Evolutionary conservation across 495 filamentous ascomycete genomes (phyloP).

Genomic region (Hypoxylon fragiforme): DNA sequence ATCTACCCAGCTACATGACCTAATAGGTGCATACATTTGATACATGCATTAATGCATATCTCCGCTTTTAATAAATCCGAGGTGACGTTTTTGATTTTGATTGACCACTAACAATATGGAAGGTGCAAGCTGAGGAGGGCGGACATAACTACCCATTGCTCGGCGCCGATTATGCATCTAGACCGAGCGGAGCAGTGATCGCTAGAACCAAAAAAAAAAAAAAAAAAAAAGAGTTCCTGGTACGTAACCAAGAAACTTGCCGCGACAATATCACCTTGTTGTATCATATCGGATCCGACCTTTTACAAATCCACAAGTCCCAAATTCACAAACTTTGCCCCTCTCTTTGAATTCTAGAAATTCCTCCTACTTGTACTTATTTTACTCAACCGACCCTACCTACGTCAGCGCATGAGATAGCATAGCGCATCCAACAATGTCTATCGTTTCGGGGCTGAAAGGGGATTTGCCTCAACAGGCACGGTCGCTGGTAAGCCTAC

Average conservation of each 20-base stretch:
- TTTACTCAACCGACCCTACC: no score
- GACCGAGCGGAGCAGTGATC: constrained; percentile 28
- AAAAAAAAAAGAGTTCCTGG: no score
- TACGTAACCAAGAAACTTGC: constrained; percentile 12
- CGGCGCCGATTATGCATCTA: constrained; percentile 34
- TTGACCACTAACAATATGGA: no score
- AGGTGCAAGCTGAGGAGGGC: no score
- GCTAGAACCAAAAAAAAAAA: constrained; percentile 17
- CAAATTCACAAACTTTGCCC: not conserved
- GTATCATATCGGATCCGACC: not conserved
- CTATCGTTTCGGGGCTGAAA: constrained; percentile 52
- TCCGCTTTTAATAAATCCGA: constrained; percentile 9
- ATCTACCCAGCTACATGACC: no score
- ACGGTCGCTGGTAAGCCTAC: constrained; percentile 65
- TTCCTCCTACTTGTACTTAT: no score
- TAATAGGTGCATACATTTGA: no score
- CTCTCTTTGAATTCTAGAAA: no score
- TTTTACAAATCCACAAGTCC: not conserved
- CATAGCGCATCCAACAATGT: constrained; percentile 42
- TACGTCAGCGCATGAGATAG: no score
- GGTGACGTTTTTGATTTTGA: constrained; percentile 6
- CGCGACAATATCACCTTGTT: constrained; percentile 16
- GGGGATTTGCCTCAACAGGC: constrained; percentile 71
- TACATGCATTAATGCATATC: not conserved
- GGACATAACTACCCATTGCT: no score